Evolutionary conservation across 2,329 filamentous ascomycete genomes (phyloP), one percentile per base, ranked within the genome.

Genomic region (Penicillium brasilianum): DNA sequence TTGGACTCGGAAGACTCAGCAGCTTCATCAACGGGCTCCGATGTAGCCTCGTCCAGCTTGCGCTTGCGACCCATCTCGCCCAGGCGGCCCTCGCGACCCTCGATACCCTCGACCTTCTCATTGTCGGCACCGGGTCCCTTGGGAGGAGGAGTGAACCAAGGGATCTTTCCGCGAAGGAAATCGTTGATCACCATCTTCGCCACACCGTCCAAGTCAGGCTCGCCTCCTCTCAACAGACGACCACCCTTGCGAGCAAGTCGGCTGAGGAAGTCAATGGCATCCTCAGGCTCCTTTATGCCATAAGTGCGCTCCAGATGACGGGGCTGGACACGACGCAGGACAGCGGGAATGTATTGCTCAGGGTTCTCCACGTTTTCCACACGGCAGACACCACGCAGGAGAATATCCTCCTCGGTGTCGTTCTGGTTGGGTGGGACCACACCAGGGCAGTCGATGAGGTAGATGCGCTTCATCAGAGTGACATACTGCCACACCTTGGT

Each of bases 401-500:
- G 84, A 58, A 99, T 90, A 67, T 97, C 93, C 70, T 93, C 88
- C 30, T 93, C 91, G 0, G 89, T 91, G 72, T 97, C 94, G 57
- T 87, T 87, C 63, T 87, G 87, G 66, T 91, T 95, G 0, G 95
- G 94, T 4, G 95, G 95, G 0, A 98, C 95, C 43, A 99, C 93
- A 77, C 95, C 95, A 41, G 95, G 95, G 72, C 94, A 98, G 72
- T 99, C 95, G 70, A 99, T 98, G 57, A 99, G 85, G 78, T 94
- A 93, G 55, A 96, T 96, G 57, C 92, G 85, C 81, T 93, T 96
- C 91, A 96, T 97, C 61, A 98, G 79, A 2, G 93, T 97, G 68
- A 97, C 92, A 73, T 97, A 97, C 76, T 97, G 94, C 94, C 95
- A 98, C 32, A 97, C 91, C 79, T 97, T 98, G 36, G 94, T 98